Evolutionary conservation across 2,329 filamentous ascomycete species (phyloP).

Genomic region (Trichoderma sp.): DNA sequence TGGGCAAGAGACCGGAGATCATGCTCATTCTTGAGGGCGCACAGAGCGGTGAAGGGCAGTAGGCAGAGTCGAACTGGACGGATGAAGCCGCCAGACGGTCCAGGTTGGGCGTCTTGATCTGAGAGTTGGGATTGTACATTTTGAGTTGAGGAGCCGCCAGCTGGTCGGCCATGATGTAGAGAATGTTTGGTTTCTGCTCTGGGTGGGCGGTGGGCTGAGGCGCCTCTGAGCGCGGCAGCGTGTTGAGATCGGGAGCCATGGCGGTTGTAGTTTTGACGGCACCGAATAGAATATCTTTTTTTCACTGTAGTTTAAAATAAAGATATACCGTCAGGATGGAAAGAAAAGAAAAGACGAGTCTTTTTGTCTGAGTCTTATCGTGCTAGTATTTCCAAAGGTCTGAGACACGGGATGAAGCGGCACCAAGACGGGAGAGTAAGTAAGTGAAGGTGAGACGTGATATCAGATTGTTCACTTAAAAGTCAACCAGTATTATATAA

Average conservation of each 20-base stretch:
- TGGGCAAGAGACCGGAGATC: conserved; percentile 87
- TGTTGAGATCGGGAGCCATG: conserved; percentile 75
- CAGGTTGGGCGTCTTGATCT: conserved; percentile 89
- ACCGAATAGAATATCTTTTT: neutral
- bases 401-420: neutral
- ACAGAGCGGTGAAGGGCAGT: conserved; percentile 90
- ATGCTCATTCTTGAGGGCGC: conserved; percentile 91
- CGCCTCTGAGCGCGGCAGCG: conserved; percentile 57
- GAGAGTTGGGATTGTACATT: conserved; percentile 84
- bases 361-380: neutral
- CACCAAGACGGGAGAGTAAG: neutral
- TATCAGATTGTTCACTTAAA: neutral
- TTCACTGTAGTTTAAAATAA: neutral
- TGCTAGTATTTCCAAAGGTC: neutral
- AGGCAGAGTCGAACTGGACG: conserved; percentile 90
- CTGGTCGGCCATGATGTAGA: conserved; percentile 96
- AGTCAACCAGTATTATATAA: neutral
- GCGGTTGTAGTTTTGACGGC: conserved; percentile 15
- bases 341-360: neutral
- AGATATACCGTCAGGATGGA: neutral
- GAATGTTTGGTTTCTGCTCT: conserved; percentile 41
- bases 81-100: conserved; percentile 77
- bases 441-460: neutral
- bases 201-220: conserved; percentile 27
- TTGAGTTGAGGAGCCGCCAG: conserved; percentile 86